Evolutionary conservation across 129 eudicot species (phyloP), one percentile per base, ranked within the genome.

Genomic region (Silybum marianum): DNA sequence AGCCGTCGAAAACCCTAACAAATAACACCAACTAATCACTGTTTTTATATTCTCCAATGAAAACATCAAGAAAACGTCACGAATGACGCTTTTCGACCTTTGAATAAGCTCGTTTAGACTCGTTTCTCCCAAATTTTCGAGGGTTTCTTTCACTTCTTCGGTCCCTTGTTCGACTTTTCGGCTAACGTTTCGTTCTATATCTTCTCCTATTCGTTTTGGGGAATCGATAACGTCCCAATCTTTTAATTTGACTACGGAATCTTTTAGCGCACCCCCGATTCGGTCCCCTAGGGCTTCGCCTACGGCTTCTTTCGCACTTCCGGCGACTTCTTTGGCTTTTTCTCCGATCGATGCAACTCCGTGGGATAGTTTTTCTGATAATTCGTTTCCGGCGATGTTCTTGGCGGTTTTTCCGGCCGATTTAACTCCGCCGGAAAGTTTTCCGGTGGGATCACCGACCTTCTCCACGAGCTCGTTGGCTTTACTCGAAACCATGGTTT

Each of bases 1-100:
- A 6, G 93, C 95, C 2, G 58, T 62, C 10, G 95, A 81, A 58
- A 92, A 87, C 21, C 93, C 99, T 42, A 95, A 18, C 74, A 92
- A 81, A 39, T 91, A 91, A 48, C 82, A 16, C 77, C 88, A 79
- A 24, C 86, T 79, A 8, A 83, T 12, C 14, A 76, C 30, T 0
- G 85, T 40, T 18, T 6, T 75, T 71, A 85, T 40, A 11, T 69
- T 44, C 63, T 69, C 77, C 12, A 39, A 12, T 0, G 26, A 73
- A 40, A 1, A 82, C 23, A 58, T 79, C 34, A 3, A 26, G 16
- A 82, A 36, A 13, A 72, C 76, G 26, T 80, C 83, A 28, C 2
- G 9, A 30, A 60, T 18, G 19, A 84, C 38, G 16, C 73, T 83
- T 25, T 77, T 19, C 0, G 71, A 83, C 1, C 72, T 14, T 48